Evolutionary conservation across 2,329 filamentous ascomycete species (phyloP), one percentile per base, ranked within the genome.

Genomic region (Neofusicoccum umdonicola): DNA sequence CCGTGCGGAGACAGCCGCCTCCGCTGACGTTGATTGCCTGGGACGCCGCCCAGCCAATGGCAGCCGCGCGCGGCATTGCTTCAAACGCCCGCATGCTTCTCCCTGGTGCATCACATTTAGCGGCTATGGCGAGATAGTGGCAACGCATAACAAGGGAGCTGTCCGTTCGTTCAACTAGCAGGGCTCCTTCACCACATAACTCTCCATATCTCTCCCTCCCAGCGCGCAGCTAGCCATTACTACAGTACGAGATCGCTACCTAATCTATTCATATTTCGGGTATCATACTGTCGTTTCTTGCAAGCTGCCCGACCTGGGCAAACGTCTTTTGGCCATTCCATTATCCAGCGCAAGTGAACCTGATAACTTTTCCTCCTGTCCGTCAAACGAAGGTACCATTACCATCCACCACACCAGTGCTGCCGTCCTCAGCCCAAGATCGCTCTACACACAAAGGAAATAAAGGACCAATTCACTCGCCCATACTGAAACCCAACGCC

Each of bases 211-310:
- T 35, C 39, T 12, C 27, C 13, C 8, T 11, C 27, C 41, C 54
- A 44, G 54, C 8, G 48, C 50, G 41, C 42, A 60, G 56, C 41
- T 34, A 35, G 42, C 42, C 41, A 60, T 19, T 39, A 47, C 9
- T 35, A 47, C 42, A 47, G 56, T 37, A 60, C 56, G 56, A 47
- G 56, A 47, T 60, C 42, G 56, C 56, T 45, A 58, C 35, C 35
- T 63, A 56, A 56, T 63, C 61, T 63, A 63, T 56, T 31, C 41
- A 63, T 63, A 22, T 56, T 56, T 63, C 41, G 61, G 61, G 61
- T 63, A 63, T 63, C 61, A 63, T 63, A 54, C 61, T 63, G 56
- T 60, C 42, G 42, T 60, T 60, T 34, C 42, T 48, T 34, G 42
- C 56, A 60, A 45, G 56, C 56, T 60, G 56, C 56, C 56, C 27